Conservation (phyloP, 805 yeast species). For the Blastobotrys mokoenaii region DNA sequence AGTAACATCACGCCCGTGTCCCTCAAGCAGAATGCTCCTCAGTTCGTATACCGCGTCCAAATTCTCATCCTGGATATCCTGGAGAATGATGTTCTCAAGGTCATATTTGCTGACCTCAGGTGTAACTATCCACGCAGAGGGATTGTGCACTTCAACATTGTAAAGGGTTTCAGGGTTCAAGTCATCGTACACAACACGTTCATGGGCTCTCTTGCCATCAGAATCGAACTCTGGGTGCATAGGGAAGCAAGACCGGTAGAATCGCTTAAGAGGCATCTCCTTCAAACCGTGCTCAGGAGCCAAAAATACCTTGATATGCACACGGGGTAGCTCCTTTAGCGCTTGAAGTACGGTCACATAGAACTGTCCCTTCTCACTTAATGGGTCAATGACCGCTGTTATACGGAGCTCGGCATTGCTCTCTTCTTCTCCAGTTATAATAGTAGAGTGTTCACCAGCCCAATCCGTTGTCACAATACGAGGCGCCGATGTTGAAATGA, state of each 20-base stretch:
- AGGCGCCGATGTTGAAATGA: conserved; percentile 11
- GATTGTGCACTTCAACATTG: conserved; percentile 49
- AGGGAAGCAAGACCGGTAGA: conserved; percentile 44
- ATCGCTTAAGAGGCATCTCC: conserved; percentile 45
- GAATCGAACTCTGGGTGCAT: conserved; percentile 25
- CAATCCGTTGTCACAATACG: conserved; percentile 19
- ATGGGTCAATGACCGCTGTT: conserved; percentile 61
- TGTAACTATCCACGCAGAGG: conserved; percentile 59
- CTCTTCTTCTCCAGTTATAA: conserved; percentile 35
- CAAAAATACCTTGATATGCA: conserved; percentile 46
- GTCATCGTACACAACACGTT: conserved; percentile 32
- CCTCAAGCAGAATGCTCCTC: conserved; percentile 56
- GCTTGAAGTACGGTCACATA: conserved; percentile 38
- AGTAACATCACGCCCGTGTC: conserved; percentile 46
- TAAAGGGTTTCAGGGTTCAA: conserved; percentile 49
- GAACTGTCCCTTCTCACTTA: conserved; percentile 59
- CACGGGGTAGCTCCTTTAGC: conserved; percentile 38
- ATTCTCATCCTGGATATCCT: conserved; percentile 27
- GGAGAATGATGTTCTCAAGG: conserved; percentile 52
- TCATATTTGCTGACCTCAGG: conserved; percentile 48
- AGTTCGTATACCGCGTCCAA: conserved; percentile 44
- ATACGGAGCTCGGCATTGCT: conserved; percentile 42
- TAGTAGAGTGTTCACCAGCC: conserved; percentile 26
- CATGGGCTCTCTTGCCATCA: conserved; percentile 22
- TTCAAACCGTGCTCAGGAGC: conserved; percentile 45